phyloP scores from a whole-genome alignment of 306 rosid species.

The Malus asiatica region DNA sequence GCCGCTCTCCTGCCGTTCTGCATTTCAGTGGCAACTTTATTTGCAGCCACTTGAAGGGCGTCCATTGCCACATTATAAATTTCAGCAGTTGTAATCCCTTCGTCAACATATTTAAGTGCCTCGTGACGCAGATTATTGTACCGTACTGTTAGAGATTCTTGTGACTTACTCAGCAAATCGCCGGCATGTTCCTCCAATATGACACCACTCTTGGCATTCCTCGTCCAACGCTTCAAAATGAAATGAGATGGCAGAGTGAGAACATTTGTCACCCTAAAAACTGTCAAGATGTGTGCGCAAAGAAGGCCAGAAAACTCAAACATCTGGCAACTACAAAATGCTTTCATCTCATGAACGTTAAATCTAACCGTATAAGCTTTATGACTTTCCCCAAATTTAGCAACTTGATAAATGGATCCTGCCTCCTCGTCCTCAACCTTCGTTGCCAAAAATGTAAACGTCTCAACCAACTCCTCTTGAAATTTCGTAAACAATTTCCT shows the following conservation, averaged over 20 bases:
- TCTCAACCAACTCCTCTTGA: conserved; percentile 30
- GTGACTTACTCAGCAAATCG: conserved; percentile 11
- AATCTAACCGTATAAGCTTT: conserved; percentile 18
- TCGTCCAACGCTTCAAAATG: conserved; percentile 30
- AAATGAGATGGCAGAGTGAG: conserved; percentile 31
- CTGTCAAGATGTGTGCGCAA: conserved; percentile 31
- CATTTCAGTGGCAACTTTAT: conserved; percentile 14
- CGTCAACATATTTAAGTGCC: conserved; percentile 27
- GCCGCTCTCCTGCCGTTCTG: conserved; percentile 3
- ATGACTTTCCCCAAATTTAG: conserved; percentile 26
- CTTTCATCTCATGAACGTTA: conserved; percentile 19
- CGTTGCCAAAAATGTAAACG: conserved; percentile 26
- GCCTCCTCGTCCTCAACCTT: conserved; percentile 21
- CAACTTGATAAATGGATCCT: conserved; percentile 13
- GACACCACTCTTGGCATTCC: conserved; percentile 35
- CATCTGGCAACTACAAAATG: conserved; percentile 26
- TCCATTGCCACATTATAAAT: conserved; percentile 15
- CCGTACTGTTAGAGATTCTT: conserved; percentile 14
- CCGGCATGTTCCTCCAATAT: conserved; percentile 16
- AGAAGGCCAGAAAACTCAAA: conserved; percentile 26
- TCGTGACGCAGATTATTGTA: conserved; percentile 25
- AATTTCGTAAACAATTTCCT: conserved; percentile 31
- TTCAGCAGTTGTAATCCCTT: conserved; percentile 14
- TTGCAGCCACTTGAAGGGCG: conserved; percentile 26
- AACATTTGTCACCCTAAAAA: conserved; percentile 33